phyloP scores from a whole-genome alignment of 306 rosid species.

The Sicyos edulis region DNA sequence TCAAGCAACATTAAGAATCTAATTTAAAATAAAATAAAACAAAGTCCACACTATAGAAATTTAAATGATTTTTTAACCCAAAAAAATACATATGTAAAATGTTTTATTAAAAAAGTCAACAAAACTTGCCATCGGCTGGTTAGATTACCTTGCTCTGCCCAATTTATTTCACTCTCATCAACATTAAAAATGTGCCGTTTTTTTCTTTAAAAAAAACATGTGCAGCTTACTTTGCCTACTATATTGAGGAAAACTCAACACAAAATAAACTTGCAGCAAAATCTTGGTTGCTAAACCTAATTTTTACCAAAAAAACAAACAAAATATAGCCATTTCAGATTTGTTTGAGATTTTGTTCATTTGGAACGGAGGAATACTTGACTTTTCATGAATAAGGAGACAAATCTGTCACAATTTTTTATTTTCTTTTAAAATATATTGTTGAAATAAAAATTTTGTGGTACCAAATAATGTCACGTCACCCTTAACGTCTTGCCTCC shows the following conservation, averaged over 20 bases:
- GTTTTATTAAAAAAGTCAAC: not conserved
- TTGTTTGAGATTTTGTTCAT: not conserved
- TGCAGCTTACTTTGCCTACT: not conserved
- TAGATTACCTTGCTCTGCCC: not conserved
- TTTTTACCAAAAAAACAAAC: not conserved
- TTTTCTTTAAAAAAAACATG: no score
- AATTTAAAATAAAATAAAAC: no score
- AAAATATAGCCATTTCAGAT: not conserved
- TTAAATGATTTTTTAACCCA: no score
- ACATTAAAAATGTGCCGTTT: not conserved
- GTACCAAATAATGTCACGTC: no score
- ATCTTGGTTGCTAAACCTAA: not conserved
- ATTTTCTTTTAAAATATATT: no score
- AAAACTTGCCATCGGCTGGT: not conserved
- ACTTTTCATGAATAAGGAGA: no score
- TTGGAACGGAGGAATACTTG: no score
- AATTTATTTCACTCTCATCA: not conserved
- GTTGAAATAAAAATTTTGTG: no score
- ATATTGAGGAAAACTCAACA: not conserved
- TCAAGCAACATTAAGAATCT: no score
- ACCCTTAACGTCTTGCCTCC: no score
- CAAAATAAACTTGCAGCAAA: not conserved
- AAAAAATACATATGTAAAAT: not conserved
- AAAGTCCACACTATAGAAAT: no score
- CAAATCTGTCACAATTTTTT: no score